phyloP scores from a whole-genome alignment of 2,329 filamentous ascomycete species.

The Botryotinia calthae region DNA sequence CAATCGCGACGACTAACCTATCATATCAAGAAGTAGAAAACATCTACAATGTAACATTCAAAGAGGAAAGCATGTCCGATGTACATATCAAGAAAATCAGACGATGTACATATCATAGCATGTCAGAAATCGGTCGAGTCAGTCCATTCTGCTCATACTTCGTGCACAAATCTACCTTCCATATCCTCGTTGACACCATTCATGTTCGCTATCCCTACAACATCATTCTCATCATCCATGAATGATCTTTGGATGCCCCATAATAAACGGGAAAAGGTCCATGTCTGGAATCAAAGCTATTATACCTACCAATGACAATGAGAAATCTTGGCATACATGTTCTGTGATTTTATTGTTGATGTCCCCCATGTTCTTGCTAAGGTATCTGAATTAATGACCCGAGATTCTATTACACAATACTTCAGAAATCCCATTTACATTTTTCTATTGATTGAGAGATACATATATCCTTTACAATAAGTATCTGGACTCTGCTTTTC shows the following conservation, averaged over 20 bases:
- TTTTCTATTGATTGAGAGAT: background rate
- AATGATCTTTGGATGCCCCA: background rate
- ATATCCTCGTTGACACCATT: constrained; percentile 6
- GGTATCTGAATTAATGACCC: background rate
- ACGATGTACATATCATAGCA: background rate
- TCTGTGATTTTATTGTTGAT: background rate
- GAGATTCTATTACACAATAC: constrained; percentile 16
- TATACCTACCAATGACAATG: background rate
- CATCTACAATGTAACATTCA: background rate
- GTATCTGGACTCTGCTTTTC: background rate
- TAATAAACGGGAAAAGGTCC: background rate
- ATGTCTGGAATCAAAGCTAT: constrained; percentile 3
- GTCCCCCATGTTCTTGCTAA: constrained; percentile 13
- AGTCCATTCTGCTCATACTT: background rate
- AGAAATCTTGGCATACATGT: constrained; percentile 13
- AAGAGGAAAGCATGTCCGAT: background rate
- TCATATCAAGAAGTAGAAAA: background rate
- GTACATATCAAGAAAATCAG: background rate
- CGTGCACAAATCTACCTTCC: background rate
- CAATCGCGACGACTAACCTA: background rate
- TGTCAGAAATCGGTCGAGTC: background rate
- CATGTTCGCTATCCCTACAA: constrained; percentile 7
- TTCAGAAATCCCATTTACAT: background rate
- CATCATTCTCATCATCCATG: constrained; percentile 3
- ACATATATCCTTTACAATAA: constrained; percentile 3